These are phyloP conservation scores for Neonectria coccinea DNA, from an alignment of 2,329 filamentous ascomycete species.

Conservation along the genomic window DNA sequence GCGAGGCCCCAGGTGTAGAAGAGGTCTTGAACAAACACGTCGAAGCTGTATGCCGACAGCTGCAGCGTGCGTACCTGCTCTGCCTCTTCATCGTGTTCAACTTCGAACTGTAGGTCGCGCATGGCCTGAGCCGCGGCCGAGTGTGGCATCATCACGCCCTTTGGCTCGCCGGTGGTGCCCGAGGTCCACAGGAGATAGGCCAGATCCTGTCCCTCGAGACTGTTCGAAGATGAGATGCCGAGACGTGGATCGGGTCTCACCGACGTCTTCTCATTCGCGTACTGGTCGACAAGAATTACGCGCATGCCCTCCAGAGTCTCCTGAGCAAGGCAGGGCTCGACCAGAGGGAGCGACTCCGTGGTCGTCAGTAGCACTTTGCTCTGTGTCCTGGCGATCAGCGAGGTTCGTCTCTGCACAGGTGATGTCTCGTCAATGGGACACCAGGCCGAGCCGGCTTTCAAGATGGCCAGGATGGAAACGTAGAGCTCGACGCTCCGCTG, in stretches of 20 bases:
- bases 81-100: slow-evolving; percentile 9
- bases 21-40: slow-evolving; percentile 69
- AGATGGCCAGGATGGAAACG: slow-evolving; percentile 54
- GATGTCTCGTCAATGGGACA: slow-evolving; percentile 55
- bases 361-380: slow-evolving; percentile 30
- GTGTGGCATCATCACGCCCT: slow-evolving; percentile 53
- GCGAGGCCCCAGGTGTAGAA: slow-evolving; percentile 72
- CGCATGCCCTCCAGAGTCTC: slow-evolving; percentile 45
- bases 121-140: slow-evolving; percentile 41
- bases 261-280: slow-evolving; percentile 31
- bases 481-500: slow-evolving; percentile 53
- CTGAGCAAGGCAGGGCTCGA: slow-evolving; percentile 39
- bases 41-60: slow-evolving; percentile 54
- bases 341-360: slow-evolving; percentile 30
- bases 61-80: slow-evolving; percentile 47
- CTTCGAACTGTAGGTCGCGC: background rate
- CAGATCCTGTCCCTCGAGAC: slow-evolving; percentile 20
- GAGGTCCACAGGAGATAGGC: slow-evolving; percentile 55
- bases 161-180: slow-evolving; percentile 47
- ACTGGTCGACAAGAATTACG: slow-evolving; percentile 46
- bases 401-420: slow-evolving; percentile 52
- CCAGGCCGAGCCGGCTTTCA: slow-evolving; percentile 57
- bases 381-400: slow-evolving; percentile 51
- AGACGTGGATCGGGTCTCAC: slow-evolving; percentile 19
- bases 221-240: slow-evolving; percentile 26